A percentile compares a stretch with the other conserved stretches of the same genome.
Evolutionary conservation across 2,329 filamentous ascomycete species (phyloP).

Genomic region (Saccharata proteae): DNA sequence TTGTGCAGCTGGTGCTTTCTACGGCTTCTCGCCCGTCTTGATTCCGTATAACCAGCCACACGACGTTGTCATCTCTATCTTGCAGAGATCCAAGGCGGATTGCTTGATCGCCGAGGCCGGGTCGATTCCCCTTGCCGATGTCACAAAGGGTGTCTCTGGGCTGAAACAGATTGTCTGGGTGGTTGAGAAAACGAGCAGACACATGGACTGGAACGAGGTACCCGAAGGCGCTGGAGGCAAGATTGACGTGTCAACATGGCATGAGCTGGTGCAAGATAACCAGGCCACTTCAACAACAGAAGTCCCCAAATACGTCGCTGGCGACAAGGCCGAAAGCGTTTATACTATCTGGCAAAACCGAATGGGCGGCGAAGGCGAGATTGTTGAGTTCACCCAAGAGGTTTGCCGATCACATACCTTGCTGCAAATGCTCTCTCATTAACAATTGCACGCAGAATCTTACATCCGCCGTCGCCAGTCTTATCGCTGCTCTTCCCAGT

Average conservation of each 20-base stretch:
- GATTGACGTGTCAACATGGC: slow-evolving; percentile 82
- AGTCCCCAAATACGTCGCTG: slow-evolving; percentile 51
- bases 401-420: slow-evolving; percentile 27
- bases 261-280: slow-evolving; percentile 67
- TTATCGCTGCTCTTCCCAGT: slow-evolving; percentile 64
- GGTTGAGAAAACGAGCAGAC: slow-evolving; percentile 76
- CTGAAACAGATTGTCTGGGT: slow-evolving; percentile 80
- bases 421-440: not conserved
- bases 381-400: slow-evolving; percentile 68
- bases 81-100: slow-evolving; percentile 64
- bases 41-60: slow-evolving; percentile 71
- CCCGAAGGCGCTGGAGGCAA: slow-evolving; percentile 63
- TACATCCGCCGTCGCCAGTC: slow-evolving; percentile 71
- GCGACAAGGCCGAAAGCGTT: slow-evolving; percentile 34
- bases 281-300: slow-evolving; percentile 38
- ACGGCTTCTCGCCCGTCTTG: slow-evolving; percentile 72
- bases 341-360: slow-evolving; percentile 55
- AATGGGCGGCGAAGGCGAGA: slow-evolving; percentile 41
- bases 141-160: slow-evolving; percentile 55
- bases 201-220: slow-evolving; percentile 91
- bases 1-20: slow-evolving; percentile 67
- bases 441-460: slow-evolving; percentile 46
- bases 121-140: slow-evolving; percentile 65
- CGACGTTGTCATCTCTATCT: slow-evolving; percentile 56
- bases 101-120: slow-evolving; percentile 75